Evolutionary conservation across 208 protist species (phyloP), one percentile per base, ranked within the genome.

Genomic region (Trypanosoma caninum): DNA sequence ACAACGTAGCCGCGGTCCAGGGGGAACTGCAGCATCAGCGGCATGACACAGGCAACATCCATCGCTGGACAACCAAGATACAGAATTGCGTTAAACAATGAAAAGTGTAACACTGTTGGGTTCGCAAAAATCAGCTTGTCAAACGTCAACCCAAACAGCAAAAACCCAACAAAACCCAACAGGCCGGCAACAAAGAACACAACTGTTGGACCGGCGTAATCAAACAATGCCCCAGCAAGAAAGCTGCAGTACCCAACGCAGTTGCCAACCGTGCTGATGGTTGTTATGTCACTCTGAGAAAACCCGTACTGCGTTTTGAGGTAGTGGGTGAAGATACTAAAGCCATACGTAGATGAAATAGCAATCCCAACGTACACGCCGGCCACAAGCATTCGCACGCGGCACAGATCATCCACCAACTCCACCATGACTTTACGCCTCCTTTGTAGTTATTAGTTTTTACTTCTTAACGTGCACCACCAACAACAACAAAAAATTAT

Each of bases 11-110:
- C 85, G 2, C 82, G 69, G 35, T 87, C 80, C 28, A 80, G 73
- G 4, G 85, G 85, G 51, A 89, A 92, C 65, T 89, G 84, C 13
- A 83, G 65, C 66, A 92, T 85, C 13, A 82, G 67, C 46, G 85
- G 69, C 79, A 92, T 92, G 31, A 92, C 45, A 41, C 73, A 76
- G 11, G 67, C 69, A 20, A 62, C 72, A 58, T 89, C 85, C 72
- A 89, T 69, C 22, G 76, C 48, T 2, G 74, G 71, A 52, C 69
- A 78, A 13, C 75, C 84, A 9, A 82, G 67, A 68, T 80, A 89
- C 14, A 89, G 13, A 53, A 89, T 81, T 33, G 64, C 74, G 40
- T 76, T 75, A 64, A 82, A 87, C 22, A 89, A 55, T 56, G 74
- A 84, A 53, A 92, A 84, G 46, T 74, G 47, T 30, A 76, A 35